phyloP scores from a whole-genome alignment of 345 rosid species.

The Eucalyptus curtisii region DNA sequence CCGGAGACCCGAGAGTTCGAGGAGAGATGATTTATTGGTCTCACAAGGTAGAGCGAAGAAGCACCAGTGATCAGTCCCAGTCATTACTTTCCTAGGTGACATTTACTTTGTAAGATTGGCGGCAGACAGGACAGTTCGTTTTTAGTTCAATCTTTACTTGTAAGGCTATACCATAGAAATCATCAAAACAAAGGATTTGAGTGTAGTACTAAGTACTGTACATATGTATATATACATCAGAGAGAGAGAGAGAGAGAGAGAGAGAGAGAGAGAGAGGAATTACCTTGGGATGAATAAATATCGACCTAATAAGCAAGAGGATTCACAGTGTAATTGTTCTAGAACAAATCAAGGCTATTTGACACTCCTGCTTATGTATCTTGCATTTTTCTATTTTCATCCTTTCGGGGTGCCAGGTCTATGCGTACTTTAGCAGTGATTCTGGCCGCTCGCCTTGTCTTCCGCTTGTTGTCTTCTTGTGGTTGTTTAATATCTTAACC shows the following conservation, averaged over 20 bases:
- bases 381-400: neutral
- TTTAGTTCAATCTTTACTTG: neutral
- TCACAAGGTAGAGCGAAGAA: constrained; percentile 94
- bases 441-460: neutral
- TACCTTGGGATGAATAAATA: neutral
- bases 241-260: no score
- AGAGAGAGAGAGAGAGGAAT: neutral
- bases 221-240: neutral
- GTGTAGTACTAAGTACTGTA: neutral
- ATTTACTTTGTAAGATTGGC: neutral
- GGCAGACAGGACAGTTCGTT: neutral
- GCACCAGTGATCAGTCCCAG: constrained; percentile 46
- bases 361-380: neutral
- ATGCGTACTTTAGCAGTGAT: neutral
- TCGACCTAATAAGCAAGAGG: neutral
- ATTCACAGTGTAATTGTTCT: neutral
- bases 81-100: neutral
- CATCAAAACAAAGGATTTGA: neutral
- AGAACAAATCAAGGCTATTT: neutral
- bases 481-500: neutral
- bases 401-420: neutral
- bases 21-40: constrained; percentile 55
- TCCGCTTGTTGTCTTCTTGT: neutral
- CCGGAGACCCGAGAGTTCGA: constrained; percentile 85
- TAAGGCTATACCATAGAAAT: neutral